phyloP scores from a whole-genome alignment of 2,329 filamentous ascomycete species.

The Penicillium verrucosum region DNA sequence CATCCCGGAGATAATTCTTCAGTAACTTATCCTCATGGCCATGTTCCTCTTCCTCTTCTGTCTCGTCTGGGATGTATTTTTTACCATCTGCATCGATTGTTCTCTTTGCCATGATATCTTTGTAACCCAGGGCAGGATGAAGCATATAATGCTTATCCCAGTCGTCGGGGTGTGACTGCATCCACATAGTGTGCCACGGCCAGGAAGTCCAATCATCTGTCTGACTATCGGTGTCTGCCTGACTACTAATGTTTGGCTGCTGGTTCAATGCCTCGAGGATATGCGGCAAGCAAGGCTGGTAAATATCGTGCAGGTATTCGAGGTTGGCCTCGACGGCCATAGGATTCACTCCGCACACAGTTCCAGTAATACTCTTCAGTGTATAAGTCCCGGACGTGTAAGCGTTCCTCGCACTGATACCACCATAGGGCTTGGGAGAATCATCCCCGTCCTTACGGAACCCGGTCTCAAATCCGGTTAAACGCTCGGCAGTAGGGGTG shows the following conservation, averaged over 20 bases:
- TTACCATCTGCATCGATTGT: conserved; percentile 16
- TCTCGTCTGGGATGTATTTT: conserved; percentile 18
- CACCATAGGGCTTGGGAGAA: conserved; percentile 32
- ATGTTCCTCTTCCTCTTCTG: conserved; percentile 22
- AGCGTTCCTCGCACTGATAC: conserved; percentile 40
- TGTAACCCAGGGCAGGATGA: conserved; percentile 25
- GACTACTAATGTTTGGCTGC: conserved; percentile 12
- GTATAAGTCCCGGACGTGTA: conserved; percentile 45
- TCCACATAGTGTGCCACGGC: conserved; percentile 29
- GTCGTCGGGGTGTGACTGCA: conserved; percentile 30
- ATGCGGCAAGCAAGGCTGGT: conserved; percentile 45
- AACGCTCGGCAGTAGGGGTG: conserved; percentile 24
- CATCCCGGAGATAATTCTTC: conserved; percentile 25
- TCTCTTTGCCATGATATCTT: conserved; percentile 20
- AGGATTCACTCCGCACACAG: conserved; percentile 42
- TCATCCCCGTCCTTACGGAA: conserved; percentile 13
- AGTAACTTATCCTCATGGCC: conserved; percentile 26
- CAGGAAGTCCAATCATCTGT: conserved; percentile 24
- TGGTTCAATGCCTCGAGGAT: conserved; percentile 23
- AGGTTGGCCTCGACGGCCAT: conserved; percentile 44
- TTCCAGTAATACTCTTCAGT: conserved; percentile 42
- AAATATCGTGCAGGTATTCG: conserved; percentile 41
- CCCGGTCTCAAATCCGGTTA: conserved; percentile 22
- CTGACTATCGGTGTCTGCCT: not conserved
- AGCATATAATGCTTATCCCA: conserved; percentile 28